Base-by-base conservation (phyloP, 2,329 filamentous ascomycete genomes). In the Neodidymelliopsis sp. region DNA sequence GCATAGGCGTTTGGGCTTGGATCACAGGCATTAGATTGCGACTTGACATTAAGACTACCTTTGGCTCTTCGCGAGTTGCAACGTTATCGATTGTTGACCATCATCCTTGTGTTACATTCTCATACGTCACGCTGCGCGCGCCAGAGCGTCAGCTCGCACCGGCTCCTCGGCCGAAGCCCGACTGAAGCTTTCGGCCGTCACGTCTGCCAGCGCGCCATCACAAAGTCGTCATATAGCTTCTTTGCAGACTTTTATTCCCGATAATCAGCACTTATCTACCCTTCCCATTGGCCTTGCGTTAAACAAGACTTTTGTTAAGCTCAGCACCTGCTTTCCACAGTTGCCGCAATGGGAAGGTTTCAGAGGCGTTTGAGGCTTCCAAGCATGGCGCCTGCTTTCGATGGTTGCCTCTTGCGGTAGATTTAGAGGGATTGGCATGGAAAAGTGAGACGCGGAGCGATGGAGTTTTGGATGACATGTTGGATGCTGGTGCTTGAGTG, bases 291-390 rank as follows among this genome's bases (percentile, higher is more conserved):
- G 29, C 28, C n/a, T 13, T n/a, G 9, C n/a, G 5, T 11, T 1
- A 38, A 18, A 46, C 46, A 54, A 51, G 51, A 44, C 33, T 52
- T 51, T 16, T 25, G 30, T 23, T 38, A 58, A 56, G 53, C 41
- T 45, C 29, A 42, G 31, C 36, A 24, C 53, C 53, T 53, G 34
- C 22, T 40, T 41, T 45, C 45, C 1, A 49, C 39, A 43, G 15
- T 25, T 39, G 28, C 43, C 37, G 25, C n/a, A 39, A 15, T 30
- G 24, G 40, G 29, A 13, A 11, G 24, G 9, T 46, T 36, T 28
- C 20, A 39, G 45, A 4, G 19, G 37, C 15, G 20, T 18, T 3
- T 13, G 23, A 20, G 15, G 2, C 23, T 37, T 12, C 37, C 45
- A 36, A 49, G 45, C 8, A 37, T n/a, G 6, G 24, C 23, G 23